Evolutionary conservation across 2,329 filamentous ascomycete species (phyloP).

Genomic region (Aureobasidium zeae): DNA sequence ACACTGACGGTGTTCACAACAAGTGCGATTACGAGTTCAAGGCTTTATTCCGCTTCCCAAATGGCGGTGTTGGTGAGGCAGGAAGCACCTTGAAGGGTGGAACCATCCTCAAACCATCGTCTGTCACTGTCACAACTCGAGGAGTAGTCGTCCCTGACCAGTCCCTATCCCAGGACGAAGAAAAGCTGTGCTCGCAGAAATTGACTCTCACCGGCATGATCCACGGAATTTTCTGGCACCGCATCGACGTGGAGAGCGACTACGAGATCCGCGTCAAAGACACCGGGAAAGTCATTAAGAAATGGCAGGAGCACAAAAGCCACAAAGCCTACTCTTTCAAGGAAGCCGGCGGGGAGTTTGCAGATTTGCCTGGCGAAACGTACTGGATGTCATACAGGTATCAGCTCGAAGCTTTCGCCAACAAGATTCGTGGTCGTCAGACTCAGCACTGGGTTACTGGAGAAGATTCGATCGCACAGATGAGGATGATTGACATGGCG

Average conservation of each 20-base stretch:
- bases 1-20: not conserved
- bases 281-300: not conserved
- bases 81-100: not conserved
- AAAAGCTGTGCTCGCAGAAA: not conserved
- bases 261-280: not conserved
- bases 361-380: not conserved
- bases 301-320: not conserved
- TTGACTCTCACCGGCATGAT: not conserved
- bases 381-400: conserved; percentile 30
- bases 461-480: conserved; percentile 30
- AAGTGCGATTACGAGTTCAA: not conserved
- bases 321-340: not conserved
- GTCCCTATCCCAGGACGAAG: not conserved
- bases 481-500: conserved; percentile 29
- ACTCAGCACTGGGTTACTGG: conserved; percentile 25
- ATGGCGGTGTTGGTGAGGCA: not conserved
- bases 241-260: not conserved
- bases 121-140: not conserved
- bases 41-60: not conserved
- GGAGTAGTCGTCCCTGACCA: not conserved
- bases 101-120: not conserved
- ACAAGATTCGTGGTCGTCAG: conserved; percentile 25
- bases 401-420: conserved; percentile 31
- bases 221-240: not conserved
- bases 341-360: not conserved